phyloP scores from a whole-genome alignment of 768 basidiomycete species.

The Boletus tomentosulus region DNA sequence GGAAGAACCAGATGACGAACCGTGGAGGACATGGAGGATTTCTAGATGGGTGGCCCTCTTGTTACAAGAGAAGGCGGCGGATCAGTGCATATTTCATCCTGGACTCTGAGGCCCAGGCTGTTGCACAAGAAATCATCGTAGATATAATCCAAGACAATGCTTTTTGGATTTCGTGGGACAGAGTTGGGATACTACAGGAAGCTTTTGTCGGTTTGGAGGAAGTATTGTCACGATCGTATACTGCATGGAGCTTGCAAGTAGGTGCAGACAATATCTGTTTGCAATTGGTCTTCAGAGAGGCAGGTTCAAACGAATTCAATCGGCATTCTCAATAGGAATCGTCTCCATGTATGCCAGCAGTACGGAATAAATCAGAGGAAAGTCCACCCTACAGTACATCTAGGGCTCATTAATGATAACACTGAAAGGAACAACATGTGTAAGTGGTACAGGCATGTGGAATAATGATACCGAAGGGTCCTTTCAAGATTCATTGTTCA shows the following conservation, averaged over 20 bases:
- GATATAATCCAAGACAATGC: too few relatives aligned
- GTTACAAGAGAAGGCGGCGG: too few relatives aligned
- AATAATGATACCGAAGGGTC: constrained; percentile 18
- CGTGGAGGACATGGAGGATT: too few relatives aligned
- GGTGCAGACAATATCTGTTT: constrained; percentile 1
- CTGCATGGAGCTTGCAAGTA: not conserved
- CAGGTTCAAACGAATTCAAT: not conserved
- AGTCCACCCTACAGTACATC: constrained; percentile 9
- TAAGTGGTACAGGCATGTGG: constrained; percentile 17
- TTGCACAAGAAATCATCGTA: too few relatives aligned
- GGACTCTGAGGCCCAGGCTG: too few relatives aligned
- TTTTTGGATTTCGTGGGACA: not conserved
- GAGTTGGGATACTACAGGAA: too few relatives aligned
- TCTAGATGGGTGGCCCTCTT: too few relatives aligned
- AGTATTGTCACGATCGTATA: too few relatives aligned
- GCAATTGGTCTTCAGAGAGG: constrained; percentile 7
- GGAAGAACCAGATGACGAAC: too few relatives aligned
- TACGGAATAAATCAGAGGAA: constrained; percentile 3
- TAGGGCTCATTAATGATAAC: constrained; percentile 8
- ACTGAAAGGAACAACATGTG: constrained; percentile 9
- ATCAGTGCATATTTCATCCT: too few relatives aligned
- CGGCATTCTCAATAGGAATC: not conserved
- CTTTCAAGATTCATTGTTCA: constrained; percentile 8
- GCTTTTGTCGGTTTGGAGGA: not conserved
- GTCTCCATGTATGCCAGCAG: not conserved